Evolutionary conservation across 2,329 filamentous ascomycete species (phyloP), one percentile per base, ranked within the genome.

Genomic region (Aspergillus hortae): DNA sequence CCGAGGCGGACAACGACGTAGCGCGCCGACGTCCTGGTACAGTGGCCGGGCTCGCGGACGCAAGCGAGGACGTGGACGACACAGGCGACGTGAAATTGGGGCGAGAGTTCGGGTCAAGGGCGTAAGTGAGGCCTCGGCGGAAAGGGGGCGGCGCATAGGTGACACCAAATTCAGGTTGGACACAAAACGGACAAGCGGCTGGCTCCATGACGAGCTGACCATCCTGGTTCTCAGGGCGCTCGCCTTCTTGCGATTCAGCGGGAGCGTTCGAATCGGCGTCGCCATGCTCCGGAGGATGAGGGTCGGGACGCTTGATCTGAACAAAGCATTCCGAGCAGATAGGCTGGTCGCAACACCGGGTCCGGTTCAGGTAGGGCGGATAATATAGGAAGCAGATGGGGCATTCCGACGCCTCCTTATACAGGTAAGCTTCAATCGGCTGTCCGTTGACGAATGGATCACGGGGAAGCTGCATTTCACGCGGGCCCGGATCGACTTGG

Each of bases 241-340:
- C 65, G 25, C 63, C 64, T 46, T 71, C 67, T 38, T 67, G 62
- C 3, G 61, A 50, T 21, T 60, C 56, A 14, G 59, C 48, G 6
- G 69, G 62, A 36, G 68, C 63, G 57, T 72, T 73, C 7, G 73
- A 67, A 51, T 80, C 75, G 42, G 67, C 57, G 45, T 75, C 70
- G 25, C 81, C 80, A 65, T 94, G 89, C 67, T 96, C 90, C 1
- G 90, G 90, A 36, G 91, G 84, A 68, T 96, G 90, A 9, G 91
- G 92, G 58, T 99, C 92, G 4, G 91, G 86, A 40, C 94, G 84
- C 70, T 96, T 97, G 68, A 99, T 99, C 70, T 99, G 94, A 4
- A 99, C 94, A 65, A 99, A 99, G 70, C 94, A 99, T 74, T 99
- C 94, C 40, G 92, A 97, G 74, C 94, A 99, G 56, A 99, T 97